Evolutionary conservation across 306 rosid genomes (phyloP).

Genomic region (Prunus mongolica): DNA sequence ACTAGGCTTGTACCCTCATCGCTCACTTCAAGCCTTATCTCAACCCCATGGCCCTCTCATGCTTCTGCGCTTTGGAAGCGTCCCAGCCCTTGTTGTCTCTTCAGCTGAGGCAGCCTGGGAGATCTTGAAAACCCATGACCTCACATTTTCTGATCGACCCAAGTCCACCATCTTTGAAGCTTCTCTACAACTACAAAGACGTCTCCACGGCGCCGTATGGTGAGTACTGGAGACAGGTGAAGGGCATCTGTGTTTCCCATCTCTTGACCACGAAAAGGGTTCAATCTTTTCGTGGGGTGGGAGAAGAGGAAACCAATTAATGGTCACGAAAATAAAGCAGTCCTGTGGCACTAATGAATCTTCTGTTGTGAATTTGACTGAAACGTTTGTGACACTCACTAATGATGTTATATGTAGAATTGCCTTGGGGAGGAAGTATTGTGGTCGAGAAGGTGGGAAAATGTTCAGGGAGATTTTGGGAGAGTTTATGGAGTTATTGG

Average conservation of each 20-base stretch:
- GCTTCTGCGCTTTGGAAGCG: slow-evolving; percentile 25
- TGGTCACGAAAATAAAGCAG: slow-evolving; percentile 22
- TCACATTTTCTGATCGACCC: neutral
- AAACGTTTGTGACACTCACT: slow-evolving; percentile 14
- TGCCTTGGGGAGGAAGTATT: slow-evolving; percentile 47
- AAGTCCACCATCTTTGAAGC: neutral
- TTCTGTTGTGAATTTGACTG: slow-evolving; percentile 31
- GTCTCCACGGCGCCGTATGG: neutral
- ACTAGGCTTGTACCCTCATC: slow-evolving; percentile 16
- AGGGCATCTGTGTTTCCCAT: slow-evolving; percentile 15
- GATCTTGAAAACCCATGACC: slow-evolving; percentile 7
- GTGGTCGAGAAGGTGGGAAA: slow-evolving; percentile 16
- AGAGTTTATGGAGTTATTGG: slow-evolving; percentile 28
- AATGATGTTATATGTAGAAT: slow-evolving; percentile 44
- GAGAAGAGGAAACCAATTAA: slow-evolving; percentile 28
- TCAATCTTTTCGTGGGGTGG: slow-evolving; percentile 12
- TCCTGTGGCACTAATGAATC: neutral
- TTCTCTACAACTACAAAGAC: neutral
- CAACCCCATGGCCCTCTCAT: slow-evolving; percentile 27
- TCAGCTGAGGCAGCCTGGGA: too few relatives aligned
- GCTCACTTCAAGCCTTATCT: slow-evolving; percentile 10
- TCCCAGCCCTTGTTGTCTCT: slow-evolving; percentile 14
- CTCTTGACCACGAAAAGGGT: slow-evolving; percentile 35
- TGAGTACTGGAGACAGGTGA: neutral
- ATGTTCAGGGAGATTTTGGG: slow-evolving; percentile 16